Conservation (phyloP, 169 alveolate species). For the Cryptosporidium ryanae region DNA sequence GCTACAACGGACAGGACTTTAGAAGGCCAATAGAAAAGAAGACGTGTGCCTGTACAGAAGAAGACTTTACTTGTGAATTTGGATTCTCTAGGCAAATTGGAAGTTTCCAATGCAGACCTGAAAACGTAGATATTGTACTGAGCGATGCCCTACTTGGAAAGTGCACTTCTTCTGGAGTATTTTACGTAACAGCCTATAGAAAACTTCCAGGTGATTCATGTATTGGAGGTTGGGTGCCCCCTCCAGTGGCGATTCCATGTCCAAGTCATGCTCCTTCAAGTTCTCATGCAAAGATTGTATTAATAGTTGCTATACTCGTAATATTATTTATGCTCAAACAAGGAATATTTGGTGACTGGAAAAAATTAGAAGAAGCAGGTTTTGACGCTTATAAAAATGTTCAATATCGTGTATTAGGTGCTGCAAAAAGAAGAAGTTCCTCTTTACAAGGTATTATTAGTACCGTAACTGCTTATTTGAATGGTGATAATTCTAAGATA, state of each 20-base stretch:
- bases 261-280: conserved; percentile 87
- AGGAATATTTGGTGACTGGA: conserved; percentile 72
- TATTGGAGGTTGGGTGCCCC: conserved; percentile 95
- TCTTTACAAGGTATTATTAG: conserved; percentile 66
- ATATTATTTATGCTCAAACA: conserved; percentile 58
- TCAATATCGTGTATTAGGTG: conserved; percentile 63
- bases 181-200: conserved; percentile 87
- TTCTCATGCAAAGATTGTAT: conserved; percentile 62
- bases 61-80: conserved; percentile 97
- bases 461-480: conserved; percentile 32
- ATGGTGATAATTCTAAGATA: conserved; percentile 35
- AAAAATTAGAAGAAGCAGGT: conserved; percentile 17
- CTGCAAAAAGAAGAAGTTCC: conserved; percentile 65
- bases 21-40: conserved; percentile 90
- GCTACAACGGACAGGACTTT: conserved; percentile 96
- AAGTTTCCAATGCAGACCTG: conserved; percentile 84
- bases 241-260: conserved; percentile 91
- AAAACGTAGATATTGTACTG: conserved; percentile 39
- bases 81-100: conserved; percentile 92
- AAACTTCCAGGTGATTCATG: conserved; percentile 97
- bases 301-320: conserved; percentile 18
- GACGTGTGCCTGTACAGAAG: conserved; percentile 95
- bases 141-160: conserved; percentile 78
- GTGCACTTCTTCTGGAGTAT: conserved; percentile 73
- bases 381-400: conserved; percentile 55